These are phyloP conservation scores for Botrytis squamosa DNA, from an alignment of 2,329 filamentous ascomycete species.

Conservation along the genomic window DNA sequence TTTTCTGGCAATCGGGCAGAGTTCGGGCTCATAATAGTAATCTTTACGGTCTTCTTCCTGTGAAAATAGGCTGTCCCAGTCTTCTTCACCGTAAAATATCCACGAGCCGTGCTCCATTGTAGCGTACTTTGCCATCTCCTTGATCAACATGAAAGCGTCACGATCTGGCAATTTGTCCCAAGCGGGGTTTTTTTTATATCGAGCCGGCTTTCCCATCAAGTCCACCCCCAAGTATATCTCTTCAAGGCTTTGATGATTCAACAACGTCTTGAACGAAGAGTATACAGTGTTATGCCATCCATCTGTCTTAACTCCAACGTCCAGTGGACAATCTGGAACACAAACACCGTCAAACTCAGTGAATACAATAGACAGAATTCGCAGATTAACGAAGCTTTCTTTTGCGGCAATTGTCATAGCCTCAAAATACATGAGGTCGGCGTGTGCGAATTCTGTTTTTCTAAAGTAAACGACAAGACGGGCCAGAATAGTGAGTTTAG, in stretches of 20 bases:
- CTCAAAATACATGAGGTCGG: background rate
- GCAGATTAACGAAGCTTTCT: background rate
- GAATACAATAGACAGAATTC: background rate
- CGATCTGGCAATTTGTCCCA: background rate
- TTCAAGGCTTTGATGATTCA: background rate
- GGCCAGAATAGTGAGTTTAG: background rate
- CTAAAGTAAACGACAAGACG: background rate
- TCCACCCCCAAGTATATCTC: background rate
- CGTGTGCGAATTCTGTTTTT: background rate
- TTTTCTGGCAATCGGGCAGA: background rate
- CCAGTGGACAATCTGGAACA: background rate
- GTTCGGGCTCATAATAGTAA: no score
- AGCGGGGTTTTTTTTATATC: background rate
- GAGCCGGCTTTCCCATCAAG: background rate
- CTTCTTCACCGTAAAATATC: background rate
- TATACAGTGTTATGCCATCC: background rate
- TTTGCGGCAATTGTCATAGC: background rate
- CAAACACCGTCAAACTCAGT: background rate
- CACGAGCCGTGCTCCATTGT: no score
- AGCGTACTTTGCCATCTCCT: background rate
- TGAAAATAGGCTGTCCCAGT: background rate
- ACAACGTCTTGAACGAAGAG: background rate
- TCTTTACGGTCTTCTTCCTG: background rate
- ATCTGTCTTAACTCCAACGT: background rate
- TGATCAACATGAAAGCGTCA: background rate